Evolutionary conservation across 768 basidiomycete genomes (phyloP).

Genomic region (Tricholoma matsutake): DNA sequence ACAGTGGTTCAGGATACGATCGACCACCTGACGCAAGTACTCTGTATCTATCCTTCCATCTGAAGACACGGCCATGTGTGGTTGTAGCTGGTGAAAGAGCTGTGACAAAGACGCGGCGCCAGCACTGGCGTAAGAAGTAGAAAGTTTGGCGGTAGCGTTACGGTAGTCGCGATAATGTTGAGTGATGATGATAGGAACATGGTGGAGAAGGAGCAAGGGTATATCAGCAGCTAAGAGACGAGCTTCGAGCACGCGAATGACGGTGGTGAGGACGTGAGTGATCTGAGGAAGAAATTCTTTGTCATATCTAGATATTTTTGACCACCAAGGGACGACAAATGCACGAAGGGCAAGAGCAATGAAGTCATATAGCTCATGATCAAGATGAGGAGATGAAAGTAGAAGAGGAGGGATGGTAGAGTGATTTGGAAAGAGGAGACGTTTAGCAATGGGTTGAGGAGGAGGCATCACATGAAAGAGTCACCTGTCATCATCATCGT

Average conservation of each 20-base stretch:
- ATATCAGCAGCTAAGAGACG: slow-evolving; percentile 57
- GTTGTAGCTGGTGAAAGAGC: slow-evolving; percentile 79
- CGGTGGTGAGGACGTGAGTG: slow-evolving; percentile 50
- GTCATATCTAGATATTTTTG: slow-evolving; percentile 79
- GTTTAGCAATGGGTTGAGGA: slow-evolving; percentile 37
- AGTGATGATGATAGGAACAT: slow-evolving; percentile 62
- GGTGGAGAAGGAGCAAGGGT: slow-evolving; percentile 54
- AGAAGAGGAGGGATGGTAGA: slow-evolving; percentile 44
- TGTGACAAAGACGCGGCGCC: slow-evolving; percentile 58
- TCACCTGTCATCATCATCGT: slow-evolving; percentile 46
- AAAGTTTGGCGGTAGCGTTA: slow-evolving; percentile 56
- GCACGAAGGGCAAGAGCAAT: slow-evolving; percentile 78
- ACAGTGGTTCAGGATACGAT: slow-evolving; percentile 68
- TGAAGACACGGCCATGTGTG: slow-evolving; percentile 74
- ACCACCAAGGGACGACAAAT: slow-evolving; percentile 83
- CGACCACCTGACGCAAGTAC: slow-evolving; percentile 78
- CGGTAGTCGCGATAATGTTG: slow-evolving; percentile 83
- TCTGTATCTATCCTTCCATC: slow-evolving; percentile 68
- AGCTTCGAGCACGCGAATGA: slow-evolving; percentile 58
- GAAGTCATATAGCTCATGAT: slow-evolving; percentile 72
- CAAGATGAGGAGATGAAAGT: slow-evolving; percentile 39
- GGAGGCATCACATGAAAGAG: too few species aligned
- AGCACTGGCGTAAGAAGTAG: slow-evolving; percentile 68
- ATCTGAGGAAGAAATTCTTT: slow-evolving; percentile 78
- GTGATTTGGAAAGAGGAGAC: slow-evolving; percentile 62